phyloP scores from a whole-genome alignment of 1,284 basidiomycete genomes.

The Sporisorium sorghi region DNA sequence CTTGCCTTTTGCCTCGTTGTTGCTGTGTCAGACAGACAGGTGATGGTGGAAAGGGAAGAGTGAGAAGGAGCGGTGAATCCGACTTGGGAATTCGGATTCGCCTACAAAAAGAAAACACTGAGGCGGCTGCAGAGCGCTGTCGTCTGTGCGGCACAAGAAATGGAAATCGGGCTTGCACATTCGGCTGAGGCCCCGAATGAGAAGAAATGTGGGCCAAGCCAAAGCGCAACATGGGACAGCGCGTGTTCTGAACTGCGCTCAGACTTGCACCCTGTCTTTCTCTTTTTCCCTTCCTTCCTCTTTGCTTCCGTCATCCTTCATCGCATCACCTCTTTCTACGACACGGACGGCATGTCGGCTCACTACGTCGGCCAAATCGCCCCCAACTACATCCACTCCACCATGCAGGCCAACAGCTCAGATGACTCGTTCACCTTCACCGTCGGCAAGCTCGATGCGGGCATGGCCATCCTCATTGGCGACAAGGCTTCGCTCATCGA shows the following conservation, averaged over 20 bases:
- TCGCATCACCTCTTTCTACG: neutral
- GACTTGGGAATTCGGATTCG: conserved; percentile 8
- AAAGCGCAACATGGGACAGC: conserved; percentile 11
- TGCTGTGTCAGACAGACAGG: neutral
- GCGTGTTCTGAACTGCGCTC: conserved; percentile 12
- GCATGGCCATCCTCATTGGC: conserved; percentile 69
- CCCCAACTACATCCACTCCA: conserved; percentile 54
- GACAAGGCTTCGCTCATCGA: conserved; percentile 68
- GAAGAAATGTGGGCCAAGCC: too few relatives aligned
- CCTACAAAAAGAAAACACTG: neutral
- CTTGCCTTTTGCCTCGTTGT: neutral
- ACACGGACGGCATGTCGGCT: conserved; percentile 39
- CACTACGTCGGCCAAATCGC: conserved; percentile 59
- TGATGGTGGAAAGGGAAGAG: neutral
- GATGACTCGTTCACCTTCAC: conserved; percentile 64
- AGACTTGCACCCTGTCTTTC: conserved; percentile 2
- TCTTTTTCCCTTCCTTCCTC: neutral
- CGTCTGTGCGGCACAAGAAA: conserved; percentile 19
- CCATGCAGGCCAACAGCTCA: conserved; percentile 38
- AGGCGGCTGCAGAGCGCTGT: conserved; percentile 16
- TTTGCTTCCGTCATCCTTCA: neutral
- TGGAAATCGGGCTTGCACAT: conserved; percentile 1
- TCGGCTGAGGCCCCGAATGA: too few relatives aligned
- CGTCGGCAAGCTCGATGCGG: conserved; percentile 68
- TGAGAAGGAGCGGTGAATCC: neutral